Conservation (phyloP, 805 yeast genomes). For the Candida pseudoglaebosa region DNA sequence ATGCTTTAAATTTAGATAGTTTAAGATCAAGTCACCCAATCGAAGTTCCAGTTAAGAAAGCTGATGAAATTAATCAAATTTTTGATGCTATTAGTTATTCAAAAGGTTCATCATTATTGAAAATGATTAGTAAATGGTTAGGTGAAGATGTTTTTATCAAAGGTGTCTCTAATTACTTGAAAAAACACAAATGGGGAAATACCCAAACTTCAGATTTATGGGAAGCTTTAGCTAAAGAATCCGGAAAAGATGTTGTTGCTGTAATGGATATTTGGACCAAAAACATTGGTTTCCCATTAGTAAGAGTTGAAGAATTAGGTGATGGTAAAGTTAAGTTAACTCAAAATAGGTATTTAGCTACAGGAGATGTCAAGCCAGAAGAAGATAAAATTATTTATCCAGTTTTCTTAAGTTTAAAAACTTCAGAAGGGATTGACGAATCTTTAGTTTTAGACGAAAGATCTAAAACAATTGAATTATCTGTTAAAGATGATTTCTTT, state of each 20-base stretch:
- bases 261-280: slow-evolving; percentile 83
- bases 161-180: slow-evolving; percentile 76
- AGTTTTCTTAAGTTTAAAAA: slow-evolving; percentile 63
- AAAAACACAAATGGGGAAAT: slow-evolving; percentile 73
- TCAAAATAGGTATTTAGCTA: slow-evolving; percentile 71
- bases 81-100: slow-evolving; percentile 82
- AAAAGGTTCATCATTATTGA: slow-evolving; percentile 74
- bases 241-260: slow-evolving; percentile 66
- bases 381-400: slow-evolving; percentile 70
- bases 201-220: slow-evolving; percentile 75
- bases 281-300: slow-evolving; percentile 73
- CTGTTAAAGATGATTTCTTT: slow-evolving; percentile 45
- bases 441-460: slow-evolving; percentile 48
- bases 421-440: slow-evolving; percentile 57
- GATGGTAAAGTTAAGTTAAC: slow-evolving; percentile 50
- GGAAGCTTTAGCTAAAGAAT: slow-evolving; percentile 64
- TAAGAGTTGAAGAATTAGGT: slow-evolving; percentile 56
- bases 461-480: slow-evolving; percentile 39
- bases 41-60: slow-evolving; percentile 75
- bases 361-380: slow-evolving; percentile 73
- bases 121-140: slow-evolving; percentile 77
- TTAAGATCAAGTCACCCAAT: slow-evolving; percentile 83
- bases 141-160: slow-evolving; percentile 74
- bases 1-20: slow-evolving; percentile 71
- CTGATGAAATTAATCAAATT: slow-evolving; percentile 78